These are phyloP conservation scores for Drechmeria coniospora DNA, from an alignment of 2,329 filamentous ascomycete genomes.

Conservation along the genomic window DNA sequence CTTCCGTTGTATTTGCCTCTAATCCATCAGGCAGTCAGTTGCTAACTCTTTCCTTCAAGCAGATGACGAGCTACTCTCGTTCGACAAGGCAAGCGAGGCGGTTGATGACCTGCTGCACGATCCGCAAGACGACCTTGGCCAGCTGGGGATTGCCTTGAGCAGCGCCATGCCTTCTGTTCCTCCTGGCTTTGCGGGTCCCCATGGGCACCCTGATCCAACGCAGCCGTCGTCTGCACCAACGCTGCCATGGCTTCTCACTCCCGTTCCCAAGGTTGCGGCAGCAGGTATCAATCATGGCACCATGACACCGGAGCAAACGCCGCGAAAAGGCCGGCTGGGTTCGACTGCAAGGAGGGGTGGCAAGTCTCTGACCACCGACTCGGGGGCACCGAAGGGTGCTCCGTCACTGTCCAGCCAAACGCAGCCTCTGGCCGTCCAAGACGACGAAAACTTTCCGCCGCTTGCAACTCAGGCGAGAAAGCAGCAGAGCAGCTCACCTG, in stretches of 20 bases:
- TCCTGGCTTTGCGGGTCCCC: constrained; percentile 14
- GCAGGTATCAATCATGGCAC: constrained; percentile 10
- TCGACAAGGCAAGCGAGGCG: constrained; percentile 46
- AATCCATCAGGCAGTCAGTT: constrained; percentile 8
- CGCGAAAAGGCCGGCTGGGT: constrained; percentile 12
- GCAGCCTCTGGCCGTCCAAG: constrained; percentile 19
- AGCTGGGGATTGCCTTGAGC: constrained; percentile 1
- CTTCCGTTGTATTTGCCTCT: constrained; percentile 9
- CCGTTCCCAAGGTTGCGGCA: constrained; percentile 12
- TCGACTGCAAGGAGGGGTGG: constrained; percentile 25
- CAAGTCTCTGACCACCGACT: constrained; percentile 29
- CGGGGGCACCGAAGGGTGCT: constrained; percentile 30
- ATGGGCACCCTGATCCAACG: constrained; percentile 7
- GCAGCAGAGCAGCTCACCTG: constrained; percentile 14
- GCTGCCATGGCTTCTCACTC: constrained; percentile 9
- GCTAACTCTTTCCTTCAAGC: constrained; percentile 25
- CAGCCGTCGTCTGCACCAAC: constrained; percentile 8
- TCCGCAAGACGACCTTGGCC: constrained; percentile 7
- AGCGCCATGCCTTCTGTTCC: constrained; percentile 13
- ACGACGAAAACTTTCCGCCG: constrained; percentile 49
- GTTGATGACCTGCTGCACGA: constrained; percentile 56
- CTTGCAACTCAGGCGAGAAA: constrained; percentile 28
- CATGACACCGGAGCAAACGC: constrained; percentile 18
- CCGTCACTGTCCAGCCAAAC: constrained; percentile 19
- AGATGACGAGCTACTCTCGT: constrained; percentile 48